Evolutionary conservation across 2,329 filamentous ascomycete genomes (phyloP), one percentile per base, ranked within the genome.

Genomic region (Colletotrichum caudatum): DNA sequence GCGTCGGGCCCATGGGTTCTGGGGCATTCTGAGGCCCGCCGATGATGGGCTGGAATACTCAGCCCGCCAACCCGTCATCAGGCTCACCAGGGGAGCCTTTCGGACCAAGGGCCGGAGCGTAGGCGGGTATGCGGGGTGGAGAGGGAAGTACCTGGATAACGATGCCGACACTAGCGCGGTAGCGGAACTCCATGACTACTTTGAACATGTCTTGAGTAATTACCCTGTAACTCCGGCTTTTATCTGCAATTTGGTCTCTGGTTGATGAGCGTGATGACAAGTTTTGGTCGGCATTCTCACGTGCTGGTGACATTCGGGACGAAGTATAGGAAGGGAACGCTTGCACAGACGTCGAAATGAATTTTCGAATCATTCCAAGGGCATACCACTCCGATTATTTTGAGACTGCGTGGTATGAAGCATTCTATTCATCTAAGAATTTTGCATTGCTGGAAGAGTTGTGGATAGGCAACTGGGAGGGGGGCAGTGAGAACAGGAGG

Each of bases 31-130:
- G 35, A 37, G 61, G 61, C 23, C 35, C 35, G 50, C 50, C 61
- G 35, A 35, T 29, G 61, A 64, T 54, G 61, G n/a, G 37, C 18
- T 20, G 50, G 20, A 70, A 62, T 9, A 23, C n/a, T 16, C 33
- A 62, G 33, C n/a, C 33, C 53, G 53, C 23, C 9, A 37, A 39
- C 18, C 20, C 16, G 29, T 46, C 20, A 2, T 14, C 14, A 7
- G 14, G 7, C 9, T 3, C 14, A 33, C 33, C n/a, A n/a, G 33
- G 12, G 14, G 44, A 16, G 35, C 33, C 53, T 62, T 48, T 26
- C 48, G 33, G 33, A n/a, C 33, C 33, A 20, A 51, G 46, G n/a
- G 9, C 46, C 33, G 46, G 23, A 62, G 37, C 33, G 4, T 20
- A 20, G 33, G 33, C 33, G 23, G 46, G 23, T 16, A 50, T 26